These are phyloP conservation scores for Beauveria bassiana DNA, from an alignment of 2,329 filamentous ascomycete genomes.

Conservation along the genomic window DNA sequence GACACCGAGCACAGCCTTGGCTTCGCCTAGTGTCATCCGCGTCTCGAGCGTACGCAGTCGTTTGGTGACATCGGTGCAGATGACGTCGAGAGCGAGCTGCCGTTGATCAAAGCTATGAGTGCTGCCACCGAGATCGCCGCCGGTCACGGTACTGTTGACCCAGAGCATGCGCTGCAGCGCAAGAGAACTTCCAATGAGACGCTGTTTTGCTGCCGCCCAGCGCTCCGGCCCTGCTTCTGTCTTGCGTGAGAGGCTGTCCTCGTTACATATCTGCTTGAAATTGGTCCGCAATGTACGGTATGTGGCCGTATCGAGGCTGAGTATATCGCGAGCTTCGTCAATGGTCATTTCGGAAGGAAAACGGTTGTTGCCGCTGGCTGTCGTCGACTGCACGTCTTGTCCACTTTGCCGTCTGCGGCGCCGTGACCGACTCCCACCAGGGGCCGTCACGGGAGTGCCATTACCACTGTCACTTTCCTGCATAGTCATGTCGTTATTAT, in stretches of 20 bases:
- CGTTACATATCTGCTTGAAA: constrained; percentile 64
- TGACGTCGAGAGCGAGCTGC: constrained; percentile 64
- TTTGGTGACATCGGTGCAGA: constrained; percentile 78
- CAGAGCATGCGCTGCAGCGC: constrained; percentile 58
- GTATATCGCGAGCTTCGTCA: constrained; percentile 65
- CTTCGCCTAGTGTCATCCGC: constrained; percentile 65
- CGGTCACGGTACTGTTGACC: constrained; percentile 8
- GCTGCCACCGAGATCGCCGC: constrained; percentile 30
- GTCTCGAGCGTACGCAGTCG: constrained; percentile 58
- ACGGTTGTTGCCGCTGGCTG: constrained; percentile 59
- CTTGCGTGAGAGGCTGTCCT: constrained; percentile 64
- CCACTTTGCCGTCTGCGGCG: constrained; percentile 46
- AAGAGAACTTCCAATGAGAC: constrained; percentile 54
- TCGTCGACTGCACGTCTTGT: constrained; percentile 61
- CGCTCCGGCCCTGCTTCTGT: constrained; percentile 62
- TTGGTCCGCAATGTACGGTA: constrained; percentile 59
- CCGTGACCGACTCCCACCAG: constrained; percentile 10
- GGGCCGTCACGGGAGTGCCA: background rate
- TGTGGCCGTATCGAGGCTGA: constrained; percentile 53
- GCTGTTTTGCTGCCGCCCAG: constrained; percentile 65
- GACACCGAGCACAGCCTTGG: constrained; percentile 52
- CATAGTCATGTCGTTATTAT: background rate
- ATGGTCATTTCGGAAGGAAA: constrained; percentile 80
- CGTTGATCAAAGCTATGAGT: constrained; percentile 43
- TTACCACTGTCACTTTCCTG: background rate